Base-by-base conservation (phyloP, 805 yeast genomes). In the Alloascoidea africana region DNA sequence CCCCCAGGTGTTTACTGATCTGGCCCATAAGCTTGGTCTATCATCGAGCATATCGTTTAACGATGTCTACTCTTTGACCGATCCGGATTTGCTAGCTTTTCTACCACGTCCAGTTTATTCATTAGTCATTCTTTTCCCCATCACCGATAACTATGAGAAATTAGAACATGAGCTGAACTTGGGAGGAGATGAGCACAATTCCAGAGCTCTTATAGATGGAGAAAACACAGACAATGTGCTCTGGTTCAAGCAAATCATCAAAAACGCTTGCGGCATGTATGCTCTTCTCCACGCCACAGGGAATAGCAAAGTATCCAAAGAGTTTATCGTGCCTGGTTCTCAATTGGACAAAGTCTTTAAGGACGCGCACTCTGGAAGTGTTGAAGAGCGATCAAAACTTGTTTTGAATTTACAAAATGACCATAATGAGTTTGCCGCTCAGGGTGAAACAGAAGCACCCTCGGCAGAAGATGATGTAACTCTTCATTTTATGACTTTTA, bases 191-290 rank as follows among this genome's bases (percentile, higher is more conserved):
- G 44, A 41, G n/a, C 38, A 48, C 8, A 54, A 56, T 34, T n/a
- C n/a, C n/a, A 63, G 62, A 36, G 40, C 47, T 15, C 44, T 51
- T 4, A 33, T 46, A 4, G 43, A 42, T 2, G 39, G 39, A 16
- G 38, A 38, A 4, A 43, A 42, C 16, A 52, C 44, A 43, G 58
- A 48, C 4, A 48, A 55, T 6, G 61, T 75, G 13, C 45, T 66
- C n/a, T 91, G 97, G 96, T 73, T 76, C 47, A 74, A 73, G 46
- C 98, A 89, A 50, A 75, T 86, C 1, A 72, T 91, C 14, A 72
- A 70, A 43, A 89, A 89, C 53, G 93, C 94, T 0, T 89, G 98
- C 60, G 98, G 98, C 3, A 67, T 93, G 19, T 84, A 81, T 56
- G 97, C 95, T 0, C 54, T 91, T 35, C 59, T 89, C 16, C 96